Conservation (phyloP, 495 filamentous ascomycete genomes). For the Talaromyces borbonicus region DNA sequence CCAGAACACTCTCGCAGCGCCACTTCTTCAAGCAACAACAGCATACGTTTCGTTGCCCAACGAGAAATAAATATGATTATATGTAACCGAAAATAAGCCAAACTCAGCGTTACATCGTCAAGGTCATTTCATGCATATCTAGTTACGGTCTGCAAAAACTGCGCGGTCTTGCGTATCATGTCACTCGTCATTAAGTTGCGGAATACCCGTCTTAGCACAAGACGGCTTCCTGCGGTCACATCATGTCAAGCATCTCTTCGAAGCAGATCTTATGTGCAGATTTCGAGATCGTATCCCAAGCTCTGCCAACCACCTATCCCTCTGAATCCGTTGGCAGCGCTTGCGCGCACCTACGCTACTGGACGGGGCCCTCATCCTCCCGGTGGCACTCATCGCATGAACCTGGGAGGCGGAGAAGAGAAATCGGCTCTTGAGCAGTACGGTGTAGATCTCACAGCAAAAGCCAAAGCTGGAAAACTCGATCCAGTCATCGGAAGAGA, state of each 20-base stretch:
- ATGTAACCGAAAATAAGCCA: not conserved
- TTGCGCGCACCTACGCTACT: conserved; percentile 58
- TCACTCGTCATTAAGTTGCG: not conserved
- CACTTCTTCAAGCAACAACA: too few relatives aligned
- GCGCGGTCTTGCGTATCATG: not conserved
- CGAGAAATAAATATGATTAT: not conserved
- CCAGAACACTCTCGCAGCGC: conserved; percentile 7
- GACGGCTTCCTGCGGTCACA: not conserved
- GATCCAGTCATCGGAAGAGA: conserved; percentile 95
- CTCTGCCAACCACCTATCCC: not conserved
- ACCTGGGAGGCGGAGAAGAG: conserved; percentile 67
- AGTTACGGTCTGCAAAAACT: conserved; percentile 1
- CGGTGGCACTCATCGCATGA: conserved; percentile 88
- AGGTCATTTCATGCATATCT: too few relatives aligned
- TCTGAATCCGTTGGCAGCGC: not conserved
- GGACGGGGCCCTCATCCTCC: conserved; percentile 73
- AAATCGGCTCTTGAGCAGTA: conserved; percentile 84
- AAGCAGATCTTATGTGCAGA: not conserved
- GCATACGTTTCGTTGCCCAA: too few relatives aligned
- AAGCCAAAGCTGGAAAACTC: conserved; percentile 78
- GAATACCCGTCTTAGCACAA: not conserved
- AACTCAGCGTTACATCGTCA: too few relatives aligned
- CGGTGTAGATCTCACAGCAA: conserved; percentile 81
- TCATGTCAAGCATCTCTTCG: not conserved
- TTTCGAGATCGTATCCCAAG: not conserved